Percentiles rank a stretch among this genome's conserved stretches.
phyloP scores from a whole-genome alignment of 106 monocot species.

The Dendrobium officinale region DNA sequence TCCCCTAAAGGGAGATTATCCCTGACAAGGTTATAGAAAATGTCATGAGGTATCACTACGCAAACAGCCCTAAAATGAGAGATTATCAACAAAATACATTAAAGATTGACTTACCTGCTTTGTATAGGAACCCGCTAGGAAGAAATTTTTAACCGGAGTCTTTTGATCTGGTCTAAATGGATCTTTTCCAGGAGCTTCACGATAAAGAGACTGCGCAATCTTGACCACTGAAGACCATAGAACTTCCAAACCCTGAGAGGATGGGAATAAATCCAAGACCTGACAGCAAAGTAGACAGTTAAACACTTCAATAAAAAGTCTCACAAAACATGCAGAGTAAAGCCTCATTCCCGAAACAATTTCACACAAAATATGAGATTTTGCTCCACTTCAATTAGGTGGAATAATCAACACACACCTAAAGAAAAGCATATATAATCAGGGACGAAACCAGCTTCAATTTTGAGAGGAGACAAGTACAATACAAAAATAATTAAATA shows the following conservation, averaged over 20 bases:
- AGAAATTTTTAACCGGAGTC: constrained; percentile 93
- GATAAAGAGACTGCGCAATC: constrained; percentile 86
- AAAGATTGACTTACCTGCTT: constrained; percentile 53
- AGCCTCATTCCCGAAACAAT: neutral
- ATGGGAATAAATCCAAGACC: constrained; percentile 86
- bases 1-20: too few species aligned
- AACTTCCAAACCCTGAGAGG: constrained; percentile 70
- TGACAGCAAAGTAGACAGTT: constrained; percentile 12
- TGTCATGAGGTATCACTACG: too few species aligned
- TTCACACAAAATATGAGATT: too few species aligned
- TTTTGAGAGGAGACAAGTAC: too few species aligned
- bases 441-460: too few species aligned
- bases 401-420: too few species aligned
- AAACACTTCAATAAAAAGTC: neutral
- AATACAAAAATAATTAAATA: too few species aligned
- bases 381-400: too few species aligned
- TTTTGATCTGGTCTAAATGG: constrained; percentile 95
- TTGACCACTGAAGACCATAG: constrained; percentile 92
- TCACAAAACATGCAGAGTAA: neutral
- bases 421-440: too few species aligned
- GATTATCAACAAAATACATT: neutral
- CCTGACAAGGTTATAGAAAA: too few species aligned
- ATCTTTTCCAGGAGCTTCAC: constrained; percentile 84
- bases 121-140: constrained; percentile 93
- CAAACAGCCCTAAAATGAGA: too few species aligned